A percentile compares a stretch with the other conserved stretches of the same genome.
Conservation (phyloP, 257 asterid species). For the Primulina huaijiensis region DNA sequence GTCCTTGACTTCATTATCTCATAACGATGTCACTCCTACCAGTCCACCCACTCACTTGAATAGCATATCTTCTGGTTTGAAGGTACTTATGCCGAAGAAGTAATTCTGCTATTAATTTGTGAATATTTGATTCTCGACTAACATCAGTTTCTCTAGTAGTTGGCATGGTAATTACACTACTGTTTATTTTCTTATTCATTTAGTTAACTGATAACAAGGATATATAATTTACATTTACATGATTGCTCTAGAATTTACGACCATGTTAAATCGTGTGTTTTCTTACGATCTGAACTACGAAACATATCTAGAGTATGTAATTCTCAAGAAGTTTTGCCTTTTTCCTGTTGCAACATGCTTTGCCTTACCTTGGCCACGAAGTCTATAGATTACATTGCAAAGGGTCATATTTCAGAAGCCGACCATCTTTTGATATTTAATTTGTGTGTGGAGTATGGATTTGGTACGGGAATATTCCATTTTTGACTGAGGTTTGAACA, state of each 20-base stretch:
- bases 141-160: no score
- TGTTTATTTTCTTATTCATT: conserved; percentile 14
- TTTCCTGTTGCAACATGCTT: neutral
- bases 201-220: no score
- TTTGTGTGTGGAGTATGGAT: neutral
- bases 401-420: neutral
- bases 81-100: conserved; percentile 51
- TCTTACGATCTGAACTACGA: no score
- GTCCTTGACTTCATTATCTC: conserved; percentile 51
- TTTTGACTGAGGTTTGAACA: no score
- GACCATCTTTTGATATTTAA: neutral
- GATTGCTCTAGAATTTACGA: no score
- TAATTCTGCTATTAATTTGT: conserved; percentile 16
- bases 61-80: conserved; percentile 60
- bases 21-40: conserved; percentile 83
- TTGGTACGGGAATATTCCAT: no score
- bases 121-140: conserved; percentile 4
- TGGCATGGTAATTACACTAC: conserved; percentile 16
- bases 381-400: neutral
- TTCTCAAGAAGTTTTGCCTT: neutral
- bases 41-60: conserved; percentile 76
- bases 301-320: no score
- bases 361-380: conserved; percentile 10
- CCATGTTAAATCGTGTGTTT: no score
- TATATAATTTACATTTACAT: no score